phyloP scores from a whole-genome alignment of 805 yeast species.

The Lipomyces yamadae region DNA sequence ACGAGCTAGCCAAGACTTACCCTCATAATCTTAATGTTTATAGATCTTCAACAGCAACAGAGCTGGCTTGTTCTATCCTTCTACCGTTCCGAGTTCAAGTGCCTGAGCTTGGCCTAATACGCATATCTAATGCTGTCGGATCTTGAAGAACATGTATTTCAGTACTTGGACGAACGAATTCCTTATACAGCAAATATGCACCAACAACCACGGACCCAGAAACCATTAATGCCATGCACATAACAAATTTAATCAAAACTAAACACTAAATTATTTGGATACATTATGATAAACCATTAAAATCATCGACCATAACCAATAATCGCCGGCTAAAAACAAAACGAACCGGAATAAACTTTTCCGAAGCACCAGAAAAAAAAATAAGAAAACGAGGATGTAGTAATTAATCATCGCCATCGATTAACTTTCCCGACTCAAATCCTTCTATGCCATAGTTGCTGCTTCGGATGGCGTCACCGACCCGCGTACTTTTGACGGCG shows the following conservation, averaged over 20 bases:
- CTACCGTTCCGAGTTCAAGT: too few relatives aligned
- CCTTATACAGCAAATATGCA: not conserved
- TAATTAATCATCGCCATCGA: not conserved
- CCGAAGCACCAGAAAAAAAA: not conserved
- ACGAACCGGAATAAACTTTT: conserved; percentile 1
- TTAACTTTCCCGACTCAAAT: not conserved
- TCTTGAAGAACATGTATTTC: too few relatives aligned
- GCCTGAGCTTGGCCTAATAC: too few relatives aligned
- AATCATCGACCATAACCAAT: not conserved
- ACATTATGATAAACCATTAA: not conserved
- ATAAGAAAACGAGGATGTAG: not conserved
- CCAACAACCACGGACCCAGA: not conserved
- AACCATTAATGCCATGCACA: conserved; percentile 1
- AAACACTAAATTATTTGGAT: not conserved
- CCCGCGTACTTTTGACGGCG: conserved; percentile 29
- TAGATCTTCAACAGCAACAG: too few relatives aligned
- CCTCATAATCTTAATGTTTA: too few relatives aligned
- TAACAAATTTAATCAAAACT: not conserved
- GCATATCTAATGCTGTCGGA: too few relatives aligned
- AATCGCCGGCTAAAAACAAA: not conserved
- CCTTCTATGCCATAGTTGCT: conserved; percentile 3
- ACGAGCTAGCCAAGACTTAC: too few relatives aligned
- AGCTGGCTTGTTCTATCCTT: too few relatives aligned
- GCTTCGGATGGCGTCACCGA: conserved; percentile 29
- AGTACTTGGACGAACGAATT: not conserved